Conservation (phyloP, 225 moss, liverwort and hornwort species). For the Marchantia polymorpha region DNA sequence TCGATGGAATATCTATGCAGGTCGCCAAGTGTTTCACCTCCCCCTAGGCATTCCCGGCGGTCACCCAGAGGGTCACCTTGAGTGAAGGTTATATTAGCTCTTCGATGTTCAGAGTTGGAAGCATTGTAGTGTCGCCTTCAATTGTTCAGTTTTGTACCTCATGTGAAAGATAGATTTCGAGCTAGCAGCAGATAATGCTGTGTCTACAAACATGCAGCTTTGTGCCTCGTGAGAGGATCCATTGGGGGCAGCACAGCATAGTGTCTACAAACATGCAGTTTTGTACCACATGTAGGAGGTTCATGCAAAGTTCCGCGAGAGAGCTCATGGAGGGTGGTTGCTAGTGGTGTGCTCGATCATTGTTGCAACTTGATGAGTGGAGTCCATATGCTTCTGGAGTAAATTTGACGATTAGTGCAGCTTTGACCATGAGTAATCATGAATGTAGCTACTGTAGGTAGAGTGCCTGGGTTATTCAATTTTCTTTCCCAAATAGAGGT, state of each 20-base stretch:
- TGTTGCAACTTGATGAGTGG: background rate
- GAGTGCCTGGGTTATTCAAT: background rate
- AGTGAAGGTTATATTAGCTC: no score
- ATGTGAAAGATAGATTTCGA: background rate
- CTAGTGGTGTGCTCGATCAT: background rate
- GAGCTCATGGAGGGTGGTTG: background rate
- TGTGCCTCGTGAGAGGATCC: background rate
- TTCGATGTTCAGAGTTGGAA: background rate
- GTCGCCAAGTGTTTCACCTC: conserved; percentile 16
- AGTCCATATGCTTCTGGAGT: background rate
- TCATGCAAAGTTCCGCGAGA: background rate
- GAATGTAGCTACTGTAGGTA: background rate
- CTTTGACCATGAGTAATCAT: background rate
- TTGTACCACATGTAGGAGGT: conserved; percentile 3
- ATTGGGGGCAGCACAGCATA: background rate
- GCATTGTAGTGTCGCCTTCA: background rate
- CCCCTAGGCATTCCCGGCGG: conserved; percentile 14
- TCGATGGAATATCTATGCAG: background rate
- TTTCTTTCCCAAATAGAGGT: background rate
- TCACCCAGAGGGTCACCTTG: conserved; percentile 20
- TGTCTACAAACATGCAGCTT: background rate
- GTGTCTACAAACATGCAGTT: background rate
- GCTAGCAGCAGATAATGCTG: background rate
- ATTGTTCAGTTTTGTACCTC: background rate
- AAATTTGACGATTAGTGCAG: background rate